Base-by-base conservation (phyloP, 2,329 filamentous ascomycete genomes). In the Neopestalotiopsis clavispora region DNA sequence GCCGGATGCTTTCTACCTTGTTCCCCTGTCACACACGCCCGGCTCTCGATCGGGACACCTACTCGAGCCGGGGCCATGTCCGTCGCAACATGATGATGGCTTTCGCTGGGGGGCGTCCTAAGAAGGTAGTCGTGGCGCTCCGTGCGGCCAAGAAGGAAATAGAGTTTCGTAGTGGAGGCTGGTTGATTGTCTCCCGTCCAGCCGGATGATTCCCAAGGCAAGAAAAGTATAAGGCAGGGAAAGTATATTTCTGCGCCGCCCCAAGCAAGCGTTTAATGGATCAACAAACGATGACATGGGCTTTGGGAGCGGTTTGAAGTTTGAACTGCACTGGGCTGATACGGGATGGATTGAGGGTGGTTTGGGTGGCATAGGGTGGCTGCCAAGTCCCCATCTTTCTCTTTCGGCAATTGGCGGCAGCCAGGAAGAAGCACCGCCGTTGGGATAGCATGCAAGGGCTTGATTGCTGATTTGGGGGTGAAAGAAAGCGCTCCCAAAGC, bases 321-420 rank as follows among this genome's bases (percentile, higher is more conserved):
- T 45, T 49, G 42, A 49, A 49, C 14, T 49, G 59, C 52, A n/a
- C 32, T 65, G 63, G 40, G 23, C 40, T 52, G 45, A 52, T 20
- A 32, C 45, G 23, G 63, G 40, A 30, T 32, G 20, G 63, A 32
- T 28, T 10, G 14, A 14, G 23, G 58, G 34, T 28, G 14, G 28
- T 34, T 32, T 30, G 58, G 23, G 23, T 28, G 23, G 23, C 23
- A 28, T 28, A 38, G 23, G 30, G 9, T n/a, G 58, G 30, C 32
- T 34, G 23, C 40, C 20, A 57, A 56, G 45, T 28, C 20, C 23
- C 13, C 28, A 17, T 64, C n/a, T 45, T 10, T 10, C 28, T 32
- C n/a, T 42, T 12, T 65, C 63, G 45, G 63, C 42, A 57, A 52
- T 32, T 52, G 63, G 63, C 63, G 63, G 63, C 63, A 65, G 45